Percentiles rank a stretch among this genome's conserved stretches.
These are phyloP conservation scores for Cucumis cinereus DNA, from an alignment of 306 rosid species.

Conservation along the genomic window DNA sequence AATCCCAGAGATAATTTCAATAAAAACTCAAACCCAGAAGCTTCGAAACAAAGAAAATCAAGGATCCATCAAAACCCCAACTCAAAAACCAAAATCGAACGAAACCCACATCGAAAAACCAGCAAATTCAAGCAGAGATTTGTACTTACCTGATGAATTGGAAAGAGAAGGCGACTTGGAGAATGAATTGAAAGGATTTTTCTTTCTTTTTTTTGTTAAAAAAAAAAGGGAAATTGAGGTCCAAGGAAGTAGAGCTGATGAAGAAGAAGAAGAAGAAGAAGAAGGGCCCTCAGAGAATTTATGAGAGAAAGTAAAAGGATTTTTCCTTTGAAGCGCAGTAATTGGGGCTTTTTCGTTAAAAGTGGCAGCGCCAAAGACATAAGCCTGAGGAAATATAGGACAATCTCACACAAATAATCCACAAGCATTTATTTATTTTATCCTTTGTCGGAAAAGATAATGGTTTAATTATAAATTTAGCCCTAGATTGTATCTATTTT, in stretches of 20 bases:
- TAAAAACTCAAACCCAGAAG: slow-evolving; percentile 4
- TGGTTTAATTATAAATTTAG: no score
- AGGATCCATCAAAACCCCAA: slow-evolving; percentile 3
- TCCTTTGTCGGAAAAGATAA: neutral
- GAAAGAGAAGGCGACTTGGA: neutral
- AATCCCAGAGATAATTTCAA: slow-evolving; percentile 16
- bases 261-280: neutral
- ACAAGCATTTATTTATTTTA: neutral
- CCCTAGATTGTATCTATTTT: neutral
- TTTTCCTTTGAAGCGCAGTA: slow-evolving; percentile 1
- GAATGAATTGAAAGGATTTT: neutral
- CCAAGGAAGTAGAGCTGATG: slow-evolving; percentile 1
- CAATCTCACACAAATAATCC: neutral
- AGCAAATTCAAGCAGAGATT: slow-evolving; percentile 9
- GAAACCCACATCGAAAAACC: slow-evolving; percentile 21
- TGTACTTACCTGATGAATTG: slow-evolving; percentile 4
- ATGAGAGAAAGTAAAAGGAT: neutral
- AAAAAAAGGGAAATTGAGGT: neutral
- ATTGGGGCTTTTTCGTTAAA: neutral
- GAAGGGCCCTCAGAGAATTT: neutral
- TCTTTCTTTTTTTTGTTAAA: no score
- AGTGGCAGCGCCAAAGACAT: neutral
- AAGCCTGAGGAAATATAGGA: slow-evolving; percentile 4
- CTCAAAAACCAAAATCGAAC: slow-evolving; percentile 7
- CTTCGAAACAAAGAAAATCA: slow-evolving; percentile 23